Percentiles rank a stretch among this genome's conserved stretches.
Evolutionary conservation across 176 grass and related monocot genomes (phyloP).

Genomic region (Pharus latifolius): DNA sequence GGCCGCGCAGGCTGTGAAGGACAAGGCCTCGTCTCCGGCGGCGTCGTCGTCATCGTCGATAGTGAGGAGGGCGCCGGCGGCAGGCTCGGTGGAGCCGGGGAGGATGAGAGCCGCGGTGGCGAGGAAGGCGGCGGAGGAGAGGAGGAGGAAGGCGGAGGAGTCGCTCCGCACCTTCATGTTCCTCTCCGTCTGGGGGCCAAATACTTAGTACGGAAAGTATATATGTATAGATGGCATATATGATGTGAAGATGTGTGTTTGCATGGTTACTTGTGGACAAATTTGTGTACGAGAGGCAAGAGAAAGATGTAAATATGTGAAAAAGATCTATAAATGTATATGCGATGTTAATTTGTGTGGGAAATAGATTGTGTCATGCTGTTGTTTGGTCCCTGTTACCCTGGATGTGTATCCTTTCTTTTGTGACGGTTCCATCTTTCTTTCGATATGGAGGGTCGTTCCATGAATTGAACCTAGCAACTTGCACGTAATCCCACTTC

Average conservation of each 20-base stretch:
- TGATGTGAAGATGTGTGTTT: not conserved
- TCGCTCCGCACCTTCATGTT: constrained; percentile 79
- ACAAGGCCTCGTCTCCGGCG: constrained; percentile 32
- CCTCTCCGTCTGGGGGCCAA: constrained; percentile 75
- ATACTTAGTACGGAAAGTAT: not conserved
- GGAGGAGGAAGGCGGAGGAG: constrained; percentile 41
- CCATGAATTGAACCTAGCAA: too few species aligned
- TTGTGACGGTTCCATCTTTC: too few species aligned
- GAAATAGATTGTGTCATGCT: not conserved
- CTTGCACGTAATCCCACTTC: too few species aligned
- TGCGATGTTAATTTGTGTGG: not conserved
- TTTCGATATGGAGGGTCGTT: too few species aligned
- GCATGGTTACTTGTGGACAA: not conserved
- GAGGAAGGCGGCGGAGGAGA: constrained; percentile 36
- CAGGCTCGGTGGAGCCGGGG: constrained; percentile 32
- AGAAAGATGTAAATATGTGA: not conserved
- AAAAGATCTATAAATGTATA: not conserved
- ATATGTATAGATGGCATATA: not conserved
- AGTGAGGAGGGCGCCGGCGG: constrained; percentile 5
- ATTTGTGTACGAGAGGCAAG: not conserved
- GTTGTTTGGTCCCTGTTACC: not conserved
- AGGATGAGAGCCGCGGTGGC: constrained; percentile 1
- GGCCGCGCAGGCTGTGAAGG: constrained; percentile 53
- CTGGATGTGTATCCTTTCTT: too few species aligned
- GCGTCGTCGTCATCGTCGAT: constrained; percentile 8